These are phyloP conservation scores for Asclepias syriaca DNA, from an alignment of 257 asterid species.

Conservation along the genomic window DNA sequence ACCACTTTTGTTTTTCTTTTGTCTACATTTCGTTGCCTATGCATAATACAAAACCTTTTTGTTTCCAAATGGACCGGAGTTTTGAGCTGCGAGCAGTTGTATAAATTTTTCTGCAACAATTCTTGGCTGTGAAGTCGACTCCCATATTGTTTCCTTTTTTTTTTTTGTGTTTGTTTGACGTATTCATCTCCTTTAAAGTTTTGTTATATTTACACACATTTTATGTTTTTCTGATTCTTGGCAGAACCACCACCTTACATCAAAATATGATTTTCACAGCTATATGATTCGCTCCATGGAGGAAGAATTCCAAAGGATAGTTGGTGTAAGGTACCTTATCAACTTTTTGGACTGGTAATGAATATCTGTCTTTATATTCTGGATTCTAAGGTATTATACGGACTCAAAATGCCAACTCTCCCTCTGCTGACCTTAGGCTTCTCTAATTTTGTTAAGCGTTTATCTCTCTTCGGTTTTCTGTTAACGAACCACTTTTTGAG, in stretches of 20 bases:
- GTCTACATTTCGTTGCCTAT: background rate
- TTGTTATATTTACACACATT: slow-evolving; percentile 4
- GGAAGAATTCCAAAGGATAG: slow-evolving; percentile 96
- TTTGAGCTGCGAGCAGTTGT: background rate
- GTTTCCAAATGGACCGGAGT: background rate
- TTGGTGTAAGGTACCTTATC: slow-evolving; percentile 75
- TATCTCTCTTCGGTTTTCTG: background rate
- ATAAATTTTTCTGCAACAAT: background rate
- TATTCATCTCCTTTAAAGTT: background rate
- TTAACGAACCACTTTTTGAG: background rate
- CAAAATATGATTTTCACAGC: slow-evolving; percentile 98
- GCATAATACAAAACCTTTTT: background rate
- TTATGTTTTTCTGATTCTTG: slow-evolving; percentile 47
- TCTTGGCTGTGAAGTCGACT: background rate
- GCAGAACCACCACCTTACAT: slow-evolving; percentile 98
- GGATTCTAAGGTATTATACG: background rate
- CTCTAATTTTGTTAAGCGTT: background rate
- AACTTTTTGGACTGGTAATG: background rate
- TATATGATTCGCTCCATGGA: slow-evolving; percentile 99
- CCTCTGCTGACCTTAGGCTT: background rate
- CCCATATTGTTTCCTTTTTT: background rate
- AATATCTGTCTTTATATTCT: background rate
- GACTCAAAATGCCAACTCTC: background rate
- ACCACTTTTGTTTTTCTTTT: background rate
- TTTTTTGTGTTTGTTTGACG: background rate